phyloP scores from a whole-genome alignment of 768 basidiomycete genomes.

The Naganishia randhawae region DNA sequence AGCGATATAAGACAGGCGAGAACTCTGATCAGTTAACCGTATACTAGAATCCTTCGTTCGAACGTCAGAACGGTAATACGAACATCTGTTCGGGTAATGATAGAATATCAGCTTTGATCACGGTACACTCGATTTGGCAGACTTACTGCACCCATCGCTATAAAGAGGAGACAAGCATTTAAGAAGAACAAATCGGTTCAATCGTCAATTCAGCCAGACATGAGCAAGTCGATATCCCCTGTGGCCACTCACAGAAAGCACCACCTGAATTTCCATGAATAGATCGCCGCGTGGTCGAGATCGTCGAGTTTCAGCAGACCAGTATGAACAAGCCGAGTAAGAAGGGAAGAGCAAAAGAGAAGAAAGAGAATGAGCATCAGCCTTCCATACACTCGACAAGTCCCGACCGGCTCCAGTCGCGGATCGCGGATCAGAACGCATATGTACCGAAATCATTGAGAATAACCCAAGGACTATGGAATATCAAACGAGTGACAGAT shows the following conservation, averaged over 20 bases:
- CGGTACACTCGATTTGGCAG: background rate
- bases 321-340: background rate
- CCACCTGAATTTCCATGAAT: conserved; percentile 12
- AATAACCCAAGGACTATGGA: conserved; percentile 87
- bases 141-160: conserved; percentile 29
- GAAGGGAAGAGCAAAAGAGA: background rate
- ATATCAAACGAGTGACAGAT: background rate
- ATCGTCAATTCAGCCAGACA: background rate
- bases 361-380: background rate
- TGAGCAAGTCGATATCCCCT: background rate
- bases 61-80: background rate
- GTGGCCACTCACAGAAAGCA: conserved; percentile 24
- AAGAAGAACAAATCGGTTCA: background rate
- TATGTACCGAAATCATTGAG: conserved; percentile 65
- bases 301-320: background rate
- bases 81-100: background rate
- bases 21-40: background rate
- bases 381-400: background rate
- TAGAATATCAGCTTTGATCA: background rate
- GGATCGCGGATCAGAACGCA: background rate
- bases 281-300: background rate
- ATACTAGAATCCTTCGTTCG: background rate
- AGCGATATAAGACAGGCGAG: background rate
- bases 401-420: conserved; percentile 83
- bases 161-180: background rate